phyloP scores from a whole-genome alignment of 2,329 filamentous ascomycete genomes.

The Graphiopsis chlorocephala region DNA sequence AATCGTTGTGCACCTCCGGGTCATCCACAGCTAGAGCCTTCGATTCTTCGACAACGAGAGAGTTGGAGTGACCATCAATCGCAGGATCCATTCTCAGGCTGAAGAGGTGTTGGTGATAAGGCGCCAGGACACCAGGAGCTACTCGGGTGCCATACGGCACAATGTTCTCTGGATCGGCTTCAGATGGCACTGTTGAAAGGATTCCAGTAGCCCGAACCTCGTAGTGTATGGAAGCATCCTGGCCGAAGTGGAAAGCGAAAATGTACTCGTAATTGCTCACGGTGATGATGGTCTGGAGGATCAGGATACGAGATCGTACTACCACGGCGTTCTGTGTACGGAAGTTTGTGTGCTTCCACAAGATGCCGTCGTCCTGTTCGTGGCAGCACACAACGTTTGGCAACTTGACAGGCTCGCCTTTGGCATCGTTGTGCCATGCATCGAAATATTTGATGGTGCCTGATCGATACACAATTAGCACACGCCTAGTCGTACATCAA shows the following conservation, averaged over 20 bases:
- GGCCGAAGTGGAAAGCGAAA: conserved; percentile 63
- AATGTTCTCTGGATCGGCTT: conserved; percentile 54
- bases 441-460: conserved; percentile 55
- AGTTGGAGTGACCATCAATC: conserved; percentile 57
- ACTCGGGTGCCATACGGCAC: conserved; percentile 57
- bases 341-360: conserved; percentile 70
- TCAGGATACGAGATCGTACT: conserved; percentile 59
- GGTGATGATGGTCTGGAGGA: conserved; percentile 66
- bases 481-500: too few relatives aligned
- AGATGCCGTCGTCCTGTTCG: conserved; percentile 67
- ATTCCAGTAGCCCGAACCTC: conserved; percentile 67
- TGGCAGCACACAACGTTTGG: conserved; percentile 67
- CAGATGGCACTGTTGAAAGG: conserved; percentile 58
- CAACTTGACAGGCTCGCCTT: conserved; percentile 54
- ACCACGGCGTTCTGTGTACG: conserved; percentile 62
- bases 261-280: conserved; percentile 71
- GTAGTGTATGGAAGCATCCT: conserved; percentile 58
- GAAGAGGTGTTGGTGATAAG: conserved; percentile 71
- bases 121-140: conserved; percentile 61
- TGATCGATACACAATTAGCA: conserved; percentile 30
- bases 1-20: conserved; percentile 56
- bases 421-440: conserved; percentile 50
- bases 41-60: conserved; percentile 51
- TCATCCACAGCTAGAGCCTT: conserved; percentile 46
- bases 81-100: conserved; percentile 63